These are phyloP conservation scores for Dentipellis fragilis DNA, from an alignment of 768 basidiomycete genomes.

Conservation along the genomic window DNA sequence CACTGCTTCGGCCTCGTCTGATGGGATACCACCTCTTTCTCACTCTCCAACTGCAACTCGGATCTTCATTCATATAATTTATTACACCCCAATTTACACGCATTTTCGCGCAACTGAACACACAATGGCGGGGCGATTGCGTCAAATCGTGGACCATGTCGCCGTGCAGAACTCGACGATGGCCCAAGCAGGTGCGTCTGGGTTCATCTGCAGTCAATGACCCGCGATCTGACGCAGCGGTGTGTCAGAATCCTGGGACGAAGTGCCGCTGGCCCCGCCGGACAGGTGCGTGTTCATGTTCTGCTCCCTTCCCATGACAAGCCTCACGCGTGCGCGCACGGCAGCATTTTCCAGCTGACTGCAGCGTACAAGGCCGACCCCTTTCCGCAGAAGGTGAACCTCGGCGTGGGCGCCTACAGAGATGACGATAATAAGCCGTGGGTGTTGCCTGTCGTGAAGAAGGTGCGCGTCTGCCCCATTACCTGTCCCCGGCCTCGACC, in stretches of 20 bases:
- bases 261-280: slow-evolving; percentile 75
- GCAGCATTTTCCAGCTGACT: slow-evolving; percentile 84
- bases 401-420: slow-evolving; percentile 90
- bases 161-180: slow-evolving; percentile 12
- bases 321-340: neutral
- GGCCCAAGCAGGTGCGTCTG: slow-evolving; percentile 36
- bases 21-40: neutral
- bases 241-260: slow-evolving; percentile 57
- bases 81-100: neutral
- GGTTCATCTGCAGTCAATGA: neutral
- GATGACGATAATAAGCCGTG: slow-evolving; percentile 84
- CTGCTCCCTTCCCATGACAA: neutral
- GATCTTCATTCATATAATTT: neutral
- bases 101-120: neutral
- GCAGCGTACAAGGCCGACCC: slow-evolving; percentile 80
- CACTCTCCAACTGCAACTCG: neutral
- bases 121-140: slow-evolving; percentile 46
- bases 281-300: slow-evolving; percentile 47
- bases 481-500: neutral
- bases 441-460: slow-evolving; percentile 86
- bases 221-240: slow-evolving; percentile 4
- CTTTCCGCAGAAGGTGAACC: slow-evolving; percentile 72
- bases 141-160: slow-evolving; percentile 51
- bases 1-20: neutral
- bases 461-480: slow-evolving; percentile 34